These are phyloP conservation scores for Tarenaya hassleriana DNA, from an alignment of 345 rosid species.

Conservation along the genomic window DNA sequence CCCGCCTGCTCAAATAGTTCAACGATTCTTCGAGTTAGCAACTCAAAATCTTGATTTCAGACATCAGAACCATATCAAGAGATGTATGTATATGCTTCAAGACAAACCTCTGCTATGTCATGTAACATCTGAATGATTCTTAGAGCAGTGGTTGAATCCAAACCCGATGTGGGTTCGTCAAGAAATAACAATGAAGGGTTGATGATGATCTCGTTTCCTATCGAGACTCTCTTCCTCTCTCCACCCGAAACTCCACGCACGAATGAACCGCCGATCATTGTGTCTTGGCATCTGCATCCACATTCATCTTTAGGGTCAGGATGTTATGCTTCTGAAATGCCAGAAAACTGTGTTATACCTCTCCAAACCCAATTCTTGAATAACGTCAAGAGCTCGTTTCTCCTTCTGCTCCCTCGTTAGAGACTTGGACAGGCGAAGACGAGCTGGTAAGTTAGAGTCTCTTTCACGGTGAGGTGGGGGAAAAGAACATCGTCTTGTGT, in stretches of 20 bases:
- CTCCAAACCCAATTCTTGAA: conserved; percentile 82
- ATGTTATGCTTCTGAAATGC: no score
- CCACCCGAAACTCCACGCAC: conserved; percentile 97
- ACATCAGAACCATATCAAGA: not conserved
- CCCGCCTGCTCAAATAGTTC: conserved; percentile 53
- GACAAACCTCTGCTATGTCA: conserved; percentile 79
- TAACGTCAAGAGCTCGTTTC: conserved; percentile 73
- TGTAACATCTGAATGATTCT: conserved; percentile 73
- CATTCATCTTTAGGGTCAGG: no score
- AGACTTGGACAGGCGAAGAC: conserved; percentile 63
- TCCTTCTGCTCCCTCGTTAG: conserved; percentile 62
- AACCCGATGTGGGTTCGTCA: conserved; percentile 96
- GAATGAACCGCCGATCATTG: conserved; percentile 93
- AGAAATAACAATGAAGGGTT: conserved; percentile 92
- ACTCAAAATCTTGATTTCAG: not conserved
- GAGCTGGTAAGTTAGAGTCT: conserved; percentile 84
- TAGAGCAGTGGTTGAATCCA: conserved; percentile 95
- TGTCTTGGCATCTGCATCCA: conserved; percentile 72
- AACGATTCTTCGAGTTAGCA: conserved; percentile 1
- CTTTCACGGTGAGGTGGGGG: conserved; percentile 93
- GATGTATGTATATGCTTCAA: not conserved
- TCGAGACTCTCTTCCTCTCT: conserved; percentile 88
- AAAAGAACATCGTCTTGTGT: conserved; percentile 93
- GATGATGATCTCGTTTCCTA: conserved; percentile 88
- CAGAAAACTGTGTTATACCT: no score